phyloP scores from a whole-genome alignment of 202 grass and related monocot genomes.

The Setaria italica region DNA sequence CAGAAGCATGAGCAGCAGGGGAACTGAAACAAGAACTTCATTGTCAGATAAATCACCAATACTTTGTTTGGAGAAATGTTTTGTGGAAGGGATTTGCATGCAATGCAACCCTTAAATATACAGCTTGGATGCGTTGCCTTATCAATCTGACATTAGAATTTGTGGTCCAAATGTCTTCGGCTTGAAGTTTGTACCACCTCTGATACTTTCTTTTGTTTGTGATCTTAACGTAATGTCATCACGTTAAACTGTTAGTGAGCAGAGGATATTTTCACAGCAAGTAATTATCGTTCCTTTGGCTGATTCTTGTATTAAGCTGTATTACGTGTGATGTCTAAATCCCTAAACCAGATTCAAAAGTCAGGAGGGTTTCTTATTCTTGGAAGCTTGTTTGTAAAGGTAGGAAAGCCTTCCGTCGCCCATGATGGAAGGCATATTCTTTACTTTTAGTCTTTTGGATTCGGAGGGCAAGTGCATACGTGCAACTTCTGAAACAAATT shows the following conservation, averaged over 20 bases:
- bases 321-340: neutral
- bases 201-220: conserved; percentile 34
- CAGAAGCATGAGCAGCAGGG: conserved; percentile 70
- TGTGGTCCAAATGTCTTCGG: conserved; percentile 4
- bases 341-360: neutral
- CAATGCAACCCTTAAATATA: conserved; percentile 30
- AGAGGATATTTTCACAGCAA: conserved; percentile 14
- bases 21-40: conserved; percentile 68
- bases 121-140: conserved; percentile 34
- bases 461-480: neutral
- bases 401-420: neutral
- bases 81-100: neutral
- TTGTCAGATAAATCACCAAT: conserved; percentile 20
- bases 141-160: neutral
- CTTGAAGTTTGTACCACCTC: neutral
- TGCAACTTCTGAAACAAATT: neutral
- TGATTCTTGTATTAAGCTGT: conserved; percentile 4
- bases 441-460: neutral
- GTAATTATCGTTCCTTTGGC: neutral
- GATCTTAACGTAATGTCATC: neutral
- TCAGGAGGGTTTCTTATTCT: neutral
- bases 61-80: neutral
- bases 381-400: neutral
- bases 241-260: neutral
- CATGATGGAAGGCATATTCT: conserved; percentile 11